Percentiles rank a stretch among this genome's conserved stretches.
These are phyloP conservation scores for Phytophthora quininea DNA, from an alignment of 352 stramenopile genomes.

Conservation along the genomic window DNA sequence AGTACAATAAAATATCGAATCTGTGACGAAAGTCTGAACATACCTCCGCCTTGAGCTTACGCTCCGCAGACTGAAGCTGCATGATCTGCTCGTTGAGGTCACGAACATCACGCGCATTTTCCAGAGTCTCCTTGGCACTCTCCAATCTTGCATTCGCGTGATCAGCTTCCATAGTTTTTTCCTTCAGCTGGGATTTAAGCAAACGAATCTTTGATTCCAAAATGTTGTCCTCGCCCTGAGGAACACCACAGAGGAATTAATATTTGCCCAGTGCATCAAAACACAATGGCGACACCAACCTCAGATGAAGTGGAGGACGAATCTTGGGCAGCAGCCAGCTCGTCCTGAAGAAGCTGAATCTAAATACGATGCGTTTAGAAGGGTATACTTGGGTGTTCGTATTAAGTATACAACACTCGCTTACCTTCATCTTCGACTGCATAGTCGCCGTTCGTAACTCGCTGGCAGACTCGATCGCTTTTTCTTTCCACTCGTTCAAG, in stretches of 20 bases:
- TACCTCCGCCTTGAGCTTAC: slow-evolving; percentile 78
- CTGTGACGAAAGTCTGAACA: not conserved
- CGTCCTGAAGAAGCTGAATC: slow-evolving; percentile 69
- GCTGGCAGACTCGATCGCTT: slow-evolving; percentile 59
- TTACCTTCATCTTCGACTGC: slow-evolving; percentile 65
- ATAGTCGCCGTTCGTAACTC: slow-evolving; percentile 48
- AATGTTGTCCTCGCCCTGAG: slow-evolving; percentile 63
- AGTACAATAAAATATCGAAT: too few relatives aligned
- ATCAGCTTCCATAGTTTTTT: slow-evolving; percentile 64
- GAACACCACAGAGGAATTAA: slow-evolving; percentile 33
- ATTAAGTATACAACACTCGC: not conserved
- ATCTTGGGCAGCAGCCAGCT: slow-evolving; percentile 52
- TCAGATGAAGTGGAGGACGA: slow-evolving; percentile 43
- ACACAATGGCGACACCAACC: slow-evolving; percentile 22
- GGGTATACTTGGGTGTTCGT: not conserved
- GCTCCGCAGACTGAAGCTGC: slow-evolving; percentile 63
- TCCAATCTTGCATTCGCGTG: slow-evolving; percentile 46
- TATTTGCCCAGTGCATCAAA: slow-evolving; percentile 15
- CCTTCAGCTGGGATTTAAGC: slow-evolving; percentile 62
- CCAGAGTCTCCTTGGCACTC: slow-evolving; percentile 53
- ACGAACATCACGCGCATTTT: slow-evolving; percentile 56
- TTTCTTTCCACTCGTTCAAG: slow-evolving; percentile 77
- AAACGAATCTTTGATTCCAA: slow-evolving; percentile 73
- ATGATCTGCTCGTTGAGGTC: slow-evolving; percentile 65
- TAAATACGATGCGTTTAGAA: slow-evolving; percentile 16